Percentiles rank a stretch among this genome's conserved stretches.
These are phyloP conservation scores for Globomyces pollinis-pini DNA, from an alignment of 192 early-diverging fungal species.

Conservation along the genomic window DNA sequence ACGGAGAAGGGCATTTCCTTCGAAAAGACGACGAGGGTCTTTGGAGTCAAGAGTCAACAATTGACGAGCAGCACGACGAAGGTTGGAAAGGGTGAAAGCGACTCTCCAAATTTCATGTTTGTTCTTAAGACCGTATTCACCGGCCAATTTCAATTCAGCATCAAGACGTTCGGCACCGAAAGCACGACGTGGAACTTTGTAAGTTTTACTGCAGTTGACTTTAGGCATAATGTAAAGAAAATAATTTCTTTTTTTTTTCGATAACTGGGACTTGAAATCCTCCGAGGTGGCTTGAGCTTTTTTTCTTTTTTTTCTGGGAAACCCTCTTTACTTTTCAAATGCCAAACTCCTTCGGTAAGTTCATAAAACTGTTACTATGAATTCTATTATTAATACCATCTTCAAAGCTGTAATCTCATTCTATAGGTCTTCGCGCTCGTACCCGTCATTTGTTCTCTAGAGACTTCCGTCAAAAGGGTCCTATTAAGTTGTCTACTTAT, in stretches of 20 bases:
- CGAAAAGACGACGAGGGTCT: conserved; percentile 96
- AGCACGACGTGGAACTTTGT: conserved; percentile 85
- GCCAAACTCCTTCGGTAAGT: conserved; percentile 38
- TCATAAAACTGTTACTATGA: not conserved
- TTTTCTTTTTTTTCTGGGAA: not conserved
- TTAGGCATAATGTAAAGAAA: conserved; percentile 25
- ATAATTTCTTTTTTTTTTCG: too few relatives aligned
- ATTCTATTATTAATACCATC: not conserved
- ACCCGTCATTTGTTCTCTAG: conserved; percentile 97
- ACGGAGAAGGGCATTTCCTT: conserved; percentile 98
- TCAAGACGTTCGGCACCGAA: conserved; percentile 97
- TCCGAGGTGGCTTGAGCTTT: too few relatives aligned
- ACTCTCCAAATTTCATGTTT: conserved; percentile 99
- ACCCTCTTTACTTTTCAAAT: conserved; percentile 14
- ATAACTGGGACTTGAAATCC: too few relatives aligned
- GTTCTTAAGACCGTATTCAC: conserved; percentile 96
- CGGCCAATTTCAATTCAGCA: conserved; percentile 75
- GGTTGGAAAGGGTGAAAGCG: conserved; percentile 93
- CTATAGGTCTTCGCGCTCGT: conserved; percentile 91
- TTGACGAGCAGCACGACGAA: conserved; percentile 99
- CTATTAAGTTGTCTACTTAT: conserved; percentile 93
- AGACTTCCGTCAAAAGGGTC: conserved; percentile 93
- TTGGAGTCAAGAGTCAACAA: conserved; percentile 92
- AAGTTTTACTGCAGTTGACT: conserved; percentile 34
- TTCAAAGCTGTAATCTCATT: conserved; percentile 74